These are phyloP conservation scores for Ustilago loliicola DNA, from an alignment of 1,284 basidiomycete species.

Conservation along the genomic window DNA sequence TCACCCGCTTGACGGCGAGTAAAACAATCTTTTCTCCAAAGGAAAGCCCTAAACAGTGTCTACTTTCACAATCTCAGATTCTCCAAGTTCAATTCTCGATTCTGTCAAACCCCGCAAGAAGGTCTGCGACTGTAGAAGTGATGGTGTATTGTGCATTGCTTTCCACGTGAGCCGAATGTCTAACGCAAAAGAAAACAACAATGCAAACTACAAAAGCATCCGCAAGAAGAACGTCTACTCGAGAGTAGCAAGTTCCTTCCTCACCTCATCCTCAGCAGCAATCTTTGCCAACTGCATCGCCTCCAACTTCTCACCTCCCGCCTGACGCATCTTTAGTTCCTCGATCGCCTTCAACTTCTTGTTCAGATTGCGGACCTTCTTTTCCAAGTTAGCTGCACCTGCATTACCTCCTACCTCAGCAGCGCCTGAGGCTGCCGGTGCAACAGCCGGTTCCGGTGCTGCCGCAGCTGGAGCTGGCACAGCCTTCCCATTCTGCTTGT, in stretches of 20 bases:
- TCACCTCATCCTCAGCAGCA: conserved; percentile 85
- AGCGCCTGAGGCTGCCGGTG: conserved; percentile 29
- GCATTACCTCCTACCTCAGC: conserved; percentile 58
- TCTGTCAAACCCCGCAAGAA: too few species aligned
- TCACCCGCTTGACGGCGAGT: conserved; percentile 72
- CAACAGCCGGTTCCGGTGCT: conserved; percentile 19
- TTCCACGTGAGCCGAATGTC: neutral
- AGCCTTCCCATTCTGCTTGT: conserved; percentile 44
- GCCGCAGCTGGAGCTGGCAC: conserved; percentile 25
- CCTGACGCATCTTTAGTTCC: conserved; percentile 89
- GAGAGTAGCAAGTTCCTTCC: conserved; percentile 79
- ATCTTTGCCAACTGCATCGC: conserved; percentile 96
- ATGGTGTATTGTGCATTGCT: neutral
- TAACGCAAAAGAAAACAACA: neutral
- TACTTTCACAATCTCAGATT: too few species aligned
- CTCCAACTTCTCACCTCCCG: conserved; percentile 88
- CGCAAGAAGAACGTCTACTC: conserved; percentile 59
- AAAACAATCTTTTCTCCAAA: conserved; percentile 7
- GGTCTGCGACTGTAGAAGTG: too few species aligned
- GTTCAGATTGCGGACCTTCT: conserved; percentile 80
- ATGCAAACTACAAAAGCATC: neutral
- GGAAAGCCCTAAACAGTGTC: too few species aligned
- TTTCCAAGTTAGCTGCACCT: conserved; percentile 66
- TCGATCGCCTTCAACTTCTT: conserved; percentile 97
- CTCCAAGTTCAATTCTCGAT: too few species aligned